Evolutionary conservation across 352 stramenopile genomes (phyloP), one percentile per base, ranked within the genome.

Genomic region (Pythium periplocum): DNA sequence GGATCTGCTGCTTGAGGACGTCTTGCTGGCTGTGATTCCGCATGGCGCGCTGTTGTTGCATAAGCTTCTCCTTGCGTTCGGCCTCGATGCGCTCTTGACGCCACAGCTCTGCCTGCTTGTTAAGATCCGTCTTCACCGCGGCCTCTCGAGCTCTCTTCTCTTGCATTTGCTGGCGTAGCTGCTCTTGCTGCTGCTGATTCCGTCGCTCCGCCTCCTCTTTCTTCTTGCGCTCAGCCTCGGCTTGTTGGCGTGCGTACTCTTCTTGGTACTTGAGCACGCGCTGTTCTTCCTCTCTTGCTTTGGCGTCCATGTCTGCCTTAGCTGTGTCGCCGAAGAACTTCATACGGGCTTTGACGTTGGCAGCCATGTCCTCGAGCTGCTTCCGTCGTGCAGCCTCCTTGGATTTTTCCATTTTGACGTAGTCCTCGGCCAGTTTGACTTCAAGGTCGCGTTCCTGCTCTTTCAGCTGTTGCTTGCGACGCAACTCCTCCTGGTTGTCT

Each of bases 71-170:
- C 3, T 64, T 53, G 26, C 67, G 65, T 34, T 93, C 80, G 10
- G 74, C 77, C 11, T 85, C 72, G 10, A 76, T 41, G 4, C 78
- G 75, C 30, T 93, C 79, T 35, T 80, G 72, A 41, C 70, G 72
- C 83, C 83, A 93, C n/a, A 93, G 64, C 56, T 90, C 80, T 7
- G 83, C 83, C 43, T 93, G 83, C 46, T 86, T 90, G 70, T 88
- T 73, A 17, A 88, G 57, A 11, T 93, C 83, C 10, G 66, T 53
- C 51, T 83, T 87, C 6, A 58, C 53, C 11, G 57, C 65, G 17
- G 67, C 48, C 49, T 93, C 83, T 2, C 79, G 69, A 46, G 64
- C 62, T n/a, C 71, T 75, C 59, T 93, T 93, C 57, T 90, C 77
- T 37, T 71, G 50, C 64, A 90, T 86, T 46, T 93, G 79, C 41